Evolutionary conservation across 192 early-diverging fungal species (phyloP), one percentile per base, ranked within the genome.

Genomic region (Radiomyces spectabilis): DNA sequence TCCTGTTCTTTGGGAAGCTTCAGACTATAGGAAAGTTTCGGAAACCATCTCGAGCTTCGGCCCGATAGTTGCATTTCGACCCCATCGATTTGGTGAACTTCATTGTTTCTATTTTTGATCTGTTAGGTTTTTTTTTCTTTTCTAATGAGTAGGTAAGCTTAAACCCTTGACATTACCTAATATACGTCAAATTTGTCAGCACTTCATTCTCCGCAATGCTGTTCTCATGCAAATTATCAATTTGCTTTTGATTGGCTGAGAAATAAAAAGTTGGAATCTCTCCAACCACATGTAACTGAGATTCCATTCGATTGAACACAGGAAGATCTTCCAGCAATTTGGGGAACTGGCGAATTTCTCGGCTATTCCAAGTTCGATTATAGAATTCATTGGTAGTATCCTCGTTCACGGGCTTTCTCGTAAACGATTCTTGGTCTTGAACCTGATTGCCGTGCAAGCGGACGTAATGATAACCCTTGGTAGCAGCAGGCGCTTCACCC

Each of bases 21-120:
- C 10, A 65, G n/a, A 31, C 44, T 54, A n/a, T 65, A 65, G 6
- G 63, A 65, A 4, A 54, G 16, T 24, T 65, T 65, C 2, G 42
- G 9, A n/a, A 57, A 35, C 45, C 56, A 53, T 27, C 51, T 39
- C 7, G 63, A 59, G 12, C 47, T 51, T 3, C 63, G 63, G 9
- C 63, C 63, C 0, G 53, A 35, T 9, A 65, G 31, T 9, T 37
- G 41, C 1, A 65, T 42, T 10, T 57, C 27, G 1, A 39, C 25
- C 1, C 39, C n/a, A 8, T 47, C 24, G 35, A 53, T 48, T 4
- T 18, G 22, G 3, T 46, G 2, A 5, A 44, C 37, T 3, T 65
- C 31, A 21, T 41, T 27, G 4, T 38, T 32, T 5, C 45, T 62
- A 22, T 13, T 19, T 41, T 15, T 9, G 4, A 34, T 15, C 9